Base-by-base conservation (phyloP, 2,329 filamentous ascomycete genomes). In the Aspergillus sp. region DNA sequence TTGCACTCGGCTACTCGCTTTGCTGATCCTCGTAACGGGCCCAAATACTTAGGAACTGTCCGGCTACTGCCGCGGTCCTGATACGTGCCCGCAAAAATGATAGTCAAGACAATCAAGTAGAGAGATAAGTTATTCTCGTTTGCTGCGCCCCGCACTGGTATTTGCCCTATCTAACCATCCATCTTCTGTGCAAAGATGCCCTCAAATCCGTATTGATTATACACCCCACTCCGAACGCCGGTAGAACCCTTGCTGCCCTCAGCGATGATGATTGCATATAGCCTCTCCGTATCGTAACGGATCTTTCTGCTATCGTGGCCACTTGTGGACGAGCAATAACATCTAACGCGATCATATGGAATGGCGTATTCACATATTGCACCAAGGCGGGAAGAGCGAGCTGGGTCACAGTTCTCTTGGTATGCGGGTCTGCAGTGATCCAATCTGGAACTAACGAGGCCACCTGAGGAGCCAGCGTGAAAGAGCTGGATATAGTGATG, bases 321-420 rank as follows among this genome's bases (percentile, higher is more conserved):
- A 23, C 19, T 3, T 36, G 39, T 11, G 53, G 53, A 32, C 53
- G 53, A 15, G 53, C 39, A 32, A 55, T 55, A 61, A 96, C 67
- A 75, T 96, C 92, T 66, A 96, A 73, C 0, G 91, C 92, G n/a
- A 94, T 82, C 54, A 96, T 77, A 77, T 96, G 92, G 67, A 96
- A 74, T 1, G 92, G 92, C 5, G 92, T 96, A 57, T 87, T 90
- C 30, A 92, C 65, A 17, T 95, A 66, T 78, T 96, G 92, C 8
- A 93, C 84, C 15, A 85, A 81, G 3, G 91, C 91, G 0, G 92
- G 92, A 0, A 90, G 90, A 0, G 86, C 74, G 69, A 96, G 92
- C 77, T 96, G 92, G 10, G 91, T 66, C 8, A 74, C 63, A 1
- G 71, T 56, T 1, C 62, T 64, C 42, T 68, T 71, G 1, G 66